Conservation (phyloP, 2,329 filamentous ascomycete genomes). For the Diaporthe australafricana region DNA sequence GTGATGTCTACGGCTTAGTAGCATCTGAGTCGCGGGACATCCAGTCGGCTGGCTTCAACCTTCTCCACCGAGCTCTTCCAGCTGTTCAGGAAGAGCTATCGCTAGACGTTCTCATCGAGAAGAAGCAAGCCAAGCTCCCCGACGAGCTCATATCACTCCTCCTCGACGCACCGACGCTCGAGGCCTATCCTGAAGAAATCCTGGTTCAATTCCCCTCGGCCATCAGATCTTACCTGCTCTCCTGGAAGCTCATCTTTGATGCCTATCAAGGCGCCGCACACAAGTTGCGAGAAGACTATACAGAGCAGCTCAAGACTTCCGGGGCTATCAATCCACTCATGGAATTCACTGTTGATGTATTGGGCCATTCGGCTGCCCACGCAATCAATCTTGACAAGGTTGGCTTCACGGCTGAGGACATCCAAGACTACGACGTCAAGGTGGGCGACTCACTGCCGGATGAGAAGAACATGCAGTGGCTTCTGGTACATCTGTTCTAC, state of each 20-base stretch:
- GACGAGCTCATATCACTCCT: conserved; percentile 88
- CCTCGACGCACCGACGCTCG: conserved; percentile 79
- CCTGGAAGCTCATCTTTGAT: conserved; percentile 92
- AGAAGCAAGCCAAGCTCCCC: conserved; percentile 78
- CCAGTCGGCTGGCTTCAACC: conserved; percentile 82
- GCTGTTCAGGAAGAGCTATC: conserved; percentile 83
- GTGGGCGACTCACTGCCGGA: conserved; percentile 68
- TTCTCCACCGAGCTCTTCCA: conserved; percentile 86
- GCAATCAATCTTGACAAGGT: conserved; percentile 80
- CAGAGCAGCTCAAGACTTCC: conserved; percentile 80
- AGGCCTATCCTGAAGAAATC: conserved; percentile 73
- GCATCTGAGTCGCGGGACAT: conserved; percentile 80
- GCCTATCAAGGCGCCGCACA: conserved; percentile 83
- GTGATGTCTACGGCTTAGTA: conserved; percentile 80
- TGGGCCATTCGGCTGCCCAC: conserved; percentile 81
- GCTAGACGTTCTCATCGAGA: conserved; percentile 79
- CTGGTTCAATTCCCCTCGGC: conserved; percentile 76
- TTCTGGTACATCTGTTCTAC: conserved; percentile 89
- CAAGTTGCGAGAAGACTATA: conserved; percentile 85
- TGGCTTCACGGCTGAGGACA: conserved; percentile 68
- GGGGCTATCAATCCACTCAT: conserved; percentile 77
- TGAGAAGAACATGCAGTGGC: conserved; percentile 82
- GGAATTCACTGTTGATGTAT: conserved; percentile 84
- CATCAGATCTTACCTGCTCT: conserved; percentile 84
- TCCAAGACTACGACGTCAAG: conserved; percentile 64